Percentiles rank a stretch among this genome's conserved stretches.
phyloP scores from a whole-genome alignment of 768 basidiomycete species.

The Nevesoporus exiguus region DNA sequence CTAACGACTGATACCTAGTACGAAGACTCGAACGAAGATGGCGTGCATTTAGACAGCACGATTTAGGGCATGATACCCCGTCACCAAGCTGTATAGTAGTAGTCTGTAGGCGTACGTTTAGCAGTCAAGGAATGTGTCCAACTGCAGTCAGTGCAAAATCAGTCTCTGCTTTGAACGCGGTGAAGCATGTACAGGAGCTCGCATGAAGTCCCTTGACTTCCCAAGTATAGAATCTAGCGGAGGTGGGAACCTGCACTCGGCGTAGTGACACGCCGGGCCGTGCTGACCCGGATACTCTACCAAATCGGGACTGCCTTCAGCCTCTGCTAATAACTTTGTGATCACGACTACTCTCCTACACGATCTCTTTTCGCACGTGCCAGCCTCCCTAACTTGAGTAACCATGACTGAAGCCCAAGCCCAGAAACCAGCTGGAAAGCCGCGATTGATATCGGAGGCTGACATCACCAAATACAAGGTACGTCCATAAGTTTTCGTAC shows the following conservation, averaged over 20 bases:
- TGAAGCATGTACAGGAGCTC: no score
- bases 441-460: constrained; percentile 56
- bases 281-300: constrained; percentile 12
- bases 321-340: constrained; percentile 2
- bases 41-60: constrained; percentile 19
- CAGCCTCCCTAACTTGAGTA: constrained; percentile 2
- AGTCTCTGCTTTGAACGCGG: no score
- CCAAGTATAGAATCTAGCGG: no score
- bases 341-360: constrained; percentile 2
- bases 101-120: constrained; percentile 15
- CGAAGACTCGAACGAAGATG: constrained; percentile 8
- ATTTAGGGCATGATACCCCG: constrained; percentile 24
- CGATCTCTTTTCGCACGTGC: constrained; percentile 5
- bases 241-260: no score
- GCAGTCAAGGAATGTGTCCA: neutral
- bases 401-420: constrained; percentile 62
- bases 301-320: constrained; percentile 22
- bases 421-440: constrained; percentile 45
- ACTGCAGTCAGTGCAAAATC: no score
- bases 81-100: constrained; percentile 27
- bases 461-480: constrained; percentile 92
- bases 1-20: constrained; percentile 19
- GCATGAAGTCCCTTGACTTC: no score
- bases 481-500: constrained; percentile 14
- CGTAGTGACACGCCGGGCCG: neutral